These are phyloP conservation scores for Leucosporidium scottii DNA, from an alignment of 768 basidiomycete species.

Conservation along the genomic window DNA sequence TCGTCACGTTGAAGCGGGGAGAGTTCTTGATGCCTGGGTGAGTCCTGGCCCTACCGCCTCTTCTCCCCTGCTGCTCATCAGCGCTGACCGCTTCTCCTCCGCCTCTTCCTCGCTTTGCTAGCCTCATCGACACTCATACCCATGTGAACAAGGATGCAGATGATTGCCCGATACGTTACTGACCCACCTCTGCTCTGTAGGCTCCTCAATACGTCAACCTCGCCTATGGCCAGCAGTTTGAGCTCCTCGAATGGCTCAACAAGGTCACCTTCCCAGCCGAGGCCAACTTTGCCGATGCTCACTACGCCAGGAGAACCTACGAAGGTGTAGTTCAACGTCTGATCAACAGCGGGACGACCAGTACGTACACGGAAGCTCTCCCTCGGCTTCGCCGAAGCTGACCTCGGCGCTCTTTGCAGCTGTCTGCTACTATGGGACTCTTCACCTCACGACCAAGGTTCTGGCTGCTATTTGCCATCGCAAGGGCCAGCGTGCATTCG, in stretches of 20 bases:
- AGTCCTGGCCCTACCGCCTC: neutral
- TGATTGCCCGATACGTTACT: neutral
- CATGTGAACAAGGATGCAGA: slow-evolving; percentile 23
- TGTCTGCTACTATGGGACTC: slow-evolving; percentile 79
- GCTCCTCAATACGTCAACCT: slow-evolving; percentile 62
- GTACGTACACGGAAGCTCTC: slow-evolving; percentile 4
- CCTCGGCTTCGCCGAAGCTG: neutral
- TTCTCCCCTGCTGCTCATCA: neutral
- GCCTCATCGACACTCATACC: slow-evolving; percentile 36
- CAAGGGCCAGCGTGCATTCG: slow-evolving; percentile 48
- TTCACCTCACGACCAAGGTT: slow-evolving; percentile 71
- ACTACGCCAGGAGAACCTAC: slow-evolving; percentile 66
- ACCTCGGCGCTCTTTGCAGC: slow-evolving; percentile 54
- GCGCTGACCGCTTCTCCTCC: neutral
- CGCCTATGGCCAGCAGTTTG: slow-evolving; percentile 61
- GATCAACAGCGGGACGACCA: slow-evolving; percentile 12
- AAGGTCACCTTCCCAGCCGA: slow-evolving; percentile 79
- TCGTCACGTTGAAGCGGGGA: slow-evolving; percentile 8
- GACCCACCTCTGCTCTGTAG: slow-evolving; percentile 49
- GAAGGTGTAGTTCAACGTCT: slow-evolving; percentile 58
- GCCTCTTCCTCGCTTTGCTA: neutral
- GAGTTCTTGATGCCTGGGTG: slow-evolving; percentile 37
- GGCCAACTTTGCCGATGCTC: slow-evolving; percentile 59
- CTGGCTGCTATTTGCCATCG: slow-evolving; percentile 66
- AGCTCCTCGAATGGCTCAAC: slow-evolving; percentile 79